Percentiles rank a stretch among this genome's conserved stretches.
phyloP scores from a whole-genome alignment of 1,284 basidiomycete genomes.

The Cryptococcus floricola region DNA sequence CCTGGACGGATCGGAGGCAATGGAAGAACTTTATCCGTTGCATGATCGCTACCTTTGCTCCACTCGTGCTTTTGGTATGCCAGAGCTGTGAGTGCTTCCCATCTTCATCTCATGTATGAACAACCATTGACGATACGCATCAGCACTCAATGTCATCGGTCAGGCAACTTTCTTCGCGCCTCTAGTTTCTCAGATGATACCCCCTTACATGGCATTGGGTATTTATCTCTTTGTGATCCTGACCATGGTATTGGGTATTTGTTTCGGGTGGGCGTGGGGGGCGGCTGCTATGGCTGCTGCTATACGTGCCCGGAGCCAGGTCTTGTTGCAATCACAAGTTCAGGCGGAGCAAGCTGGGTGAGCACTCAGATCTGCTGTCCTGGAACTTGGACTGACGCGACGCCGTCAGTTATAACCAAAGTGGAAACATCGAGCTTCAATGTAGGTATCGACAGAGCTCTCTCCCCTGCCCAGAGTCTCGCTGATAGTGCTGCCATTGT shows the following conservation, averaged over 20 bases:
- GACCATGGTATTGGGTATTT: slow-evolving; percentile 59
- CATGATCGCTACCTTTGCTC: slow-evolving; percentile 34
- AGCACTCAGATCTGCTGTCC: slow-evolving; percentile 10
- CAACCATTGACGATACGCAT: not conserved
- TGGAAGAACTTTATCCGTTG: slow-evolving; percentile 45
- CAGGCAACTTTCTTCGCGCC: slow-evolving; percentile 42
- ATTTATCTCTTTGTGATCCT: slow-evolving; percentile 49
- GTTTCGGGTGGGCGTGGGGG: slow-evolving; percentile 71
- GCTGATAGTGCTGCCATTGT: slow-evolving; percentile 28
- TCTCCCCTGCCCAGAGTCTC: slow-evolving; percentile 5
- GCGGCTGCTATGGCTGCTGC: slow-evolving; percentile 67
- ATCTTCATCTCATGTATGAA: not conserved
- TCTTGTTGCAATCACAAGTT: slow-evolving; percentile 54
- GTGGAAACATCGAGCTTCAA: slow-evolving; percentile 55
- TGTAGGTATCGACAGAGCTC: slow-evolving; percentile 26
- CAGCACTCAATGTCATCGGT: slow-evolving; percentile 28
- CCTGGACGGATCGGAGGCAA: slow-evolving; percentile 22
- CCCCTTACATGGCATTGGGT: slow-evolving; percentile 41
- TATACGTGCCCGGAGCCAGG: slow-evolving; percentile 56
- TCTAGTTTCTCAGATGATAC: slow-evolving; percentile 37
- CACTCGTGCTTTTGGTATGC: slow-evolving; percentile 34
- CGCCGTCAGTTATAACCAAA: slow-evolving; percentile 50
- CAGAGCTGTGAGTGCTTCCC: slow-evolving; percentile 21
- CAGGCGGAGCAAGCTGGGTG: slow-evolving; percentile 54
- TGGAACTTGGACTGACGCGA: not conserved